Percentiles rank a stretch among this genome's conserved stretches.
Evolutionary conservation across 2,329 filamentous ascomycete species (phyloP).

Genomic region (Sclerotinia trifoliorum): DNA sequence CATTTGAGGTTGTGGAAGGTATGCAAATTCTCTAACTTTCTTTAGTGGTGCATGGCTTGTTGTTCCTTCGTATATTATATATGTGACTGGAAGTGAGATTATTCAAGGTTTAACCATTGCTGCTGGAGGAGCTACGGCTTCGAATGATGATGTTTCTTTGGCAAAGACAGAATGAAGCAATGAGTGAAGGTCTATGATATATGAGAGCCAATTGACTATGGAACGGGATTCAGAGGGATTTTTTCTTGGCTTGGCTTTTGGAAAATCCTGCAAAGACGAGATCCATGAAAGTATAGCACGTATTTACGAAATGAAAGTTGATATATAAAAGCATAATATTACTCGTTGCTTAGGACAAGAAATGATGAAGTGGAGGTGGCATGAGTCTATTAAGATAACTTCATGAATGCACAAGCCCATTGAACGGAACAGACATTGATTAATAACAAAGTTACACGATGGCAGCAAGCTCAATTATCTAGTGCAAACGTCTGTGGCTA

Average conservation of each 20-base stretch:
- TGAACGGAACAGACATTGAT: too few species aligned
- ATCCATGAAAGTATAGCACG: background rate
- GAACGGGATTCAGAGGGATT: background rate
- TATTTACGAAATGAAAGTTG: background rate
- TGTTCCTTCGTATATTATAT: slow-evolving; percentile 61
- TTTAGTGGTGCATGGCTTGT: slow-evolving; percentile 62
- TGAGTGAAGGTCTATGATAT: background rate
- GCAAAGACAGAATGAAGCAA: slow-evolving; percentile 27
- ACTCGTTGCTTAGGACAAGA: background rate
- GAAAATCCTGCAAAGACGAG: background rate
- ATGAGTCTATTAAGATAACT: background rate
- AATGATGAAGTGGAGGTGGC: too few species aligned
- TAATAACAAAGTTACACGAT: background rate
- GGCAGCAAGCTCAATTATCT: background rate
- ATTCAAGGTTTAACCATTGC: slow-evolving; percentile 55
- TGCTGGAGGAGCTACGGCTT: slow-evolving; percentile 31
- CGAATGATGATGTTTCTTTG: slow-evolving; percentile 31
- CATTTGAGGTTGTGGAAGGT: background rate
- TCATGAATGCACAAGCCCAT: too few species aligned
- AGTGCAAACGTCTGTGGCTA: too few species aligned
- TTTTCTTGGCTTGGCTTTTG: background rate
- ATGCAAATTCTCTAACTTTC: slow-evolving; percentile 21
- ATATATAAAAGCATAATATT: too few species aligned
- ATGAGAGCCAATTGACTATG: background rate
- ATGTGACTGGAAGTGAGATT: slow-evolving; percentile 60